Conservation (phyloP, 768 basidiomycete genomes). For the Clavaria fumosa region DNA sequence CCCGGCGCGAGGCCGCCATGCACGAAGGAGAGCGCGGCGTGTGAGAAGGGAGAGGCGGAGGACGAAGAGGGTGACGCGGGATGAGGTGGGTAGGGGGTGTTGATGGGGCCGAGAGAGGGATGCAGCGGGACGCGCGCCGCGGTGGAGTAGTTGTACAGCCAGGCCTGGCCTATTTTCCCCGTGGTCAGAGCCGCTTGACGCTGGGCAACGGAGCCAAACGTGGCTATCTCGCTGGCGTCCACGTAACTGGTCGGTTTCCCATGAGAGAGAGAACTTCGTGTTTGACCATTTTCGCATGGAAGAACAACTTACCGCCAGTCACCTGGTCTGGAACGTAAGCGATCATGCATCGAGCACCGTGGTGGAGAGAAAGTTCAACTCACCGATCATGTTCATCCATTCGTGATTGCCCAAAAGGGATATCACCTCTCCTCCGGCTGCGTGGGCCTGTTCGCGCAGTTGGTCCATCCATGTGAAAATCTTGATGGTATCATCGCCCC, state of each 20-base stretch:
- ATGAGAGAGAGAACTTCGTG: not conserved
- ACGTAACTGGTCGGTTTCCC: conserved; percentile 82
- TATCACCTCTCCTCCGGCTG: conserved; percentile 55
- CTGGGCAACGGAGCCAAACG: conserved; percentile 55
- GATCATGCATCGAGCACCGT: conserved; percentile 7
- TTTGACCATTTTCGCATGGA: no score
- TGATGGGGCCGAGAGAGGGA: conserved; percentile 47
- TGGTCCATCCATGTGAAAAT: conserved; percentile 77
- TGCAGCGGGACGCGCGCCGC: conserved; percentile 73
- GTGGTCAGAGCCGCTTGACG: conserved; percentile 62
- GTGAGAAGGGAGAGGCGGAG: conserved; percentile 35
- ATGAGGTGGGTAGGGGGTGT: conserved; percentile 36
- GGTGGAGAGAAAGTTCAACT: conserved; percentile 8
- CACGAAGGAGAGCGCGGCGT: conserved; percentile 79
- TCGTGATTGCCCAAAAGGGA: conserved; percentile 90
- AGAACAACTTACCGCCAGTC: conserved; percentile 57
- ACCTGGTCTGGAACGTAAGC: conserved; percentile 25
- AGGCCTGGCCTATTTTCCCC: conserved; percentile 66
- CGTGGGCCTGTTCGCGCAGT: conserved; percentile 59
- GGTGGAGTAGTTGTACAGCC: conserved; percentile 76
- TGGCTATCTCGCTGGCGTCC: conserved; percentile 63
- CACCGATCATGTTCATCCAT: conserved; percentile 83
- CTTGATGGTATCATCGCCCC: conserved; percentile 81
- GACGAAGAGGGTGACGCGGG: conserved; percentile 16
- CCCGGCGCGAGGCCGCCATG: conserved; percentile 81